These are phyloP conservation scores for Gaultheria prostrata DNA, from an alignment of 148 eudicot species.

Conservation along the genomic window DNA sequence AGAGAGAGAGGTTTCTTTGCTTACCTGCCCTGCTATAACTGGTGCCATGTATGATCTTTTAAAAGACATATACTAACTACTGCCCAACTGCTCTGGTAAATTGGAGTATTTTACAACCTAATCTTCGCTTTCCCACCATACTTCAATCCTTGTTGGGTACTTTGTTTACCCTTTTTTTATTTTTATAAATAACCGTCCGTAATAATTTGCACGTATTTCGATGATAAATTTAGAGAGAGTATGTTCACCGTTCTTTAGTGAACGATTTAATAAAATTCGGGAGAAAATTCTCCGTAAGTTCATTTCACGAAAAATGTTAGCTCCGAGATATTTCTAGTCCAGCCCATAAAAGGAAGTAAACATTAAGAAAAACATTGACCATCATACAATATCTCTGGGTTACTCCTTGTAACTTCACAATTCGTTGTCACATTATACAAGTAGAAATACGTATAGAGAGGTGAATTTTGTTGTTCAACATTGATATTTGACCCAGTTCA, in stretches of 20 bases:
- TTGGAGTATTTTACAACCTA: slow-evolving; percentile 28
- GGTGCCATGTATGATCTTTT: slow-evolving; percentile 47
- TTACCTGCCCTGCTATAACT: slow-evolving; percentile 46
- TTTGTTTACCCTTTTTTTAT: background rate
- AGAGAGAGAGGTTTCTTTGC: slow-evolving; percentile 21
- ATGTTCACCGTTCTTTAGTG: background rate
- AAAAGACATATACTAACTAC: slow-evolving; percentile 47
- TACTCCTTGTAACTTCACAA: background rate
- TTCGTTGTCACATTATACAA: background rate
- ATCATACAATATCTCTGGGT: background rate
- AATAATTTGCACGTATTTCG: background rate
- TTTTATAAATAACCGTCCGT: background rate
- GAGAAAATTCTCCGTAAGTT: background rate
- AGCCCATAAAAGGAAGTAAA: background rate
- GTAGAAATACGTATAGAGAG: background rate
- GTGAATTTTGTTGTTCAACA: background rate
- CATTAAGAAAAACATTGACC: background rate
- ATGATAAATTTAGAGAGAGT: background rate
- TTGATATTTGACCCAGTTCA: background rate
- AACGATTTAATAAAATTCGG: background rate
- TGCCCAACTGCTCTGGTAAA: slow-evolving; percentile 54
- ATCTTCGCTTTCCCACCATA: slow-evolving; percentile 23
- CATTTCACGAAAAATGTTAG: background rate
- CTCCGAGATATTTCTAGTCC: background rate
- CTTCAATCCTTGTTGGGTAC: slow-evolving; percentile 22